These are phyloP conservation scores for Amauroascus verrucosus DNA, from an alignment of 2,329 filamentous ascomycete species.

Conservation along the genomic window DNA sequence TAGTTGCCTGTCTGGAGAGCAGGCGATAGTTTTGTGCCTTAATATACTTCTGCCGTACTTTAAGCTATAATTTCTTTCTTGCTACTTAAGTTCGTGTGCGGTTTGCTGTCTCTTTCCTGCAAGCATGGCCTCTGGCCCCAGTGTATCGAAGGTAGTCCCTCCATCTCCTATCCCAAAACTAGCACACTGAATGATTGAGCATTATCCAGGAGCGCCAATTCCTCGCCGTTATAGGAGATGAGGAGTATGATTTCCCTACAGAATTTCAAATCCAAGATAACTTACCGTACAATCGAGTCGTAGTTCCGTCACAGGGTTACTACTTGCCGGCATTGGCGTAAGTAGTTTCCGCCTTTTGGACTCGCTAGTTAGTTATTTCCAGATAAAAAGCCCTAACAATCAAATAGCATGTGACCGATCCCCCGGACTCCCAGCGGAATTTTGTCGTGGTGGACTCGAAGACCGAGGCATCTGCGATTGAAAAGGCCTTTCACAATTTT, in stretches of 20 bases:
- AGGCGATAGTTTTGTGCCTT: no score
- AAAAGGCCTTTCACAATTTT: constrained; percentile 80
- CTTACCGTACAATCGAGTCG: not conserved
- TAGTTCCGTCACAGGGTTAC: constrained; percentile 89
- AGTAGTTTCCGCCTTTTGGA: constrained; percentile 23
- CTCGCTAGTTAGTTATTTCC: not conserved
- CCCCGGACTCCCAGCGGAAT: constrained; percentile 88
- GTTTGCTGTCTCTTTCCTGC: not conserved
- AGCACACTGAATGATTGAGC: not conserved
- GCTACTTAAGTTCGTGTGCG: not conserved
- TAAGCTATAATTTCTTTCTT: not conserved
- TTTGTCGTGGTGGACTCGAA: constrained; percentile 93
- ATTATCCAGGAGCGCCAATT: constrained; percentile 69
- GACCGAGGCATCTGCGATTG: constrained; percentile 79
- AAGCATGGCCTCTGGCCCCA: constrained; percentile 49
- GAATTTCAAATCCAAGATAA: not conserved
- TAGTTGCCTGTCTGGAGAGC: no score
- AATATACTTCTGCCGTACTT: no score
- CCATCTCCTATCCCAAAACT: not conserved
- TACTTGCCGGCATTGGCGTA: constrained; percentile 93
- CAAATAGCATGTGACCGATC: constrained; percentile 72
- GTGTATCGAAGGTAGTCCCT: constrained; percentile 45
- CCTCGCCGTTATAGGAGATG: constrained; percentile 93
- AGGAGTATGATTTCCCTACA: constrained; percentile 44
- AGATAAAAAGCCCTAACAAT: not conserved